phyloP scores from a whole-genome alignment of 805 yeast genomes.

The Candida sakaeoensis region DNA sequence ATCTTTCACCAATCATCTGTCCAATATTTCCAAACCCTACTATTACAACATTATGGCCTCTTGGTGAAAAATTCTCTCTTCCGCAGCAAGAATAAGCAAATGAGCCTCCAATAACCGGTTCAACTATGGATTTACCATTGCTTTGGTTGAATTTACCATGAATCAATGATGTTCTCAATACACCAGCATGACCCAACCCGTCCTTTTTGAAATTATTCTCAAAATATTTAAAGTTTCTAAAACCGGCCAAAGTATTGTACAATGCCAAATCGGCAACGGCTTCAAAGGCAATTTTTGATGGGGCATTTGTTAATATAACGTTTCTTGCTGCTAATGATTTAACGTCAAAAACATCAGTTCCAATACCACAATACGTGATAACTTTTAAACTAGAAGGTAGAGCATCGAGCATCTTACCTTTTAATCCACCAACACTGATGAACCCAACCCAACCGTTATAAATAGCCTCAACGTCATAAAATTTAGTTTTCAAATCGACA shows the following conservation, averaged over 20 bases:
- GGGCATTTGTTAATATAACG: constrained; percentile 58
- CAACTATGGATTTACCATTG: constrained; percentile 21
- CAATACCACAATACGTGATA: constrained; percentile 55
- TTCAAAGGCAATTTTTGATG: constrained; percentile 52
- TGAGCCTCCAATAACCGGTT: constrained; percentile 9
- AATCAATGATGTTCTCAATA: constrained; percentile 37
- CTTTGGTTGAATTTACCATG: constrained; percentile 35
- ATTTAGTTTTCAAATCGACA: constrained; percentile 34
- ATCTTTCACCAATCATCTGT: constrained; percentile 53
- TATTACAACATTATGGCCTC: constrained; percentile 57
- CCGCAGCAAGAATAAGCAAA: constrained; percentile 50
- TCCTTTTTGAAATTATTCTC: constrained; percentile 37
- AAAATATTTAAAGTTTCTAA: constrained; percentile 42
- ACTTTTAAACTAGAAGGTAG: constrained; percentile 46
- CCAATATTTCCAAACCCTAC: constrained; percentile 81
- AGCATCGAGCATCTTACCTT: constrained; percentile 35
- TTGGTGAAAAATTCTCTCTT: constrained; percentile 45
- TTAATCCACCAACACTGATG: constrained; percentile 48
- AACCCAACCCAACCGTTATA: constrained; percentile 63
- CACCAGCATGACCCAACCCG: constrained; percentile 26
- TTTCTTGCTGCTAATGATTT: constrained; percentile 36
- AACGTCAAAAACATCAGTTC: constrained; percentile 50
- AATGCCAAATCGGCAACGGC: constrained; percentile 76
- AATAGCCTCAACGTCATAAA: constrained; percentile 46
- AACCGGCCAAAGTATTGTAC: constrained; percentile 53